Percentiles rank a stretch among this genome's conserved stretches.
Evolutionary conservation across 73 alveolate species (phyloP).

Genomic region (Symbiodinium pilosum): DNA sequence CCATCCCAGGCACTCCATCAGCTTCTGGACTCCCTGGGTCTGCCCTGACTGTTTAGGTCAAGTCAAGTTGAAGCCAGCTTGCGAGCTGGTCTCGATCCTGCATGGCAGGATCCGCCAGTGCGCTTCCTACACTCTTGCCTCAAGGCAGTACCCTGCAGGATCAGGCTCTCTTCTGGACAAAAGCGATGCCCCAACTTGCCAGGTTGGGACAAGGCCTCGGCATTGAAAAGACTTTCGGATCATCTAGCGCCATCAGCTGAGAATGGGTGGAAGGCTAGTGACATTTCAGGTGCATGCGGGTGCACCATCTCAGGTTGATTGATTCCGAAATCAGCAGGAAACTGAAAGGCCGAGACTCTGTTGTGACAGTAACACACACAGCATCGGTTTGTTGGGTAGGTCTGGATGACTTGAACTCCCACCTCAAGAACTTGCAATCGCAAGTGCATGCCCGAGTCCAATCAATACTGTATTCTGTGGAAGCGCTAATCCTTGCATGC

Average conservation of each 20-base stretch:
- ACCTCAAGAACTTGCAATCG: conserved; percentile 44
- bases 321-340: conserved; percentile 56
- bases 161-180: background rate
- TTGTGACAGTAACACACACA: background rate
- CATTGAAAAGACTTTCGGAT: conserved; percentile 39
- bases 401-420: conserved; percentile 54
- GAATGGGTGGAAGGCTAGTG: background rate
- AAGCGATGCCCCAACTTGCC: background rate
- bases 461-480: too few species aligned
- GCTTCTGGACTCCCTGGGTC: conserved; percentile 48
- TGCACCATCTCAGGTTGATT: conserved; percentile 50
- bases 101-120: conserved; percentile 17
- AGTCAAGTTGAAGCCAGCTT: background rate
- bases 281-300: too few species aligned
- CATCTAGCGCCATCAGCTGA: conserved; percentile 27
- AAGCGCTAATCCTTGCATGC: background rate
- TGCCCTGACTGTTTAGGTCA: background rate
- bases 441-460: too few species aligned
- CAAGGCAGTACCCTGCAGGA: background rate
- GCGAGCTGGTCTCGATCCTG: background rate
- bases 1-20: conserved; percentile 27
- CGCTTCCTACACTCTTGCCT: conserved; percentile 25
- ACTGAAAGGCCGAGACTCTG: conserved; percentile 36
- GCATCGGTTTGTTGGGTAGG: background rate
- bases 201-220: conserved; percentile 87